These are phyloP conservation scores for Candida sojae DNA, from an alignment of 1,139 yeast genomes.

Conservation along the genomic window DNA sequence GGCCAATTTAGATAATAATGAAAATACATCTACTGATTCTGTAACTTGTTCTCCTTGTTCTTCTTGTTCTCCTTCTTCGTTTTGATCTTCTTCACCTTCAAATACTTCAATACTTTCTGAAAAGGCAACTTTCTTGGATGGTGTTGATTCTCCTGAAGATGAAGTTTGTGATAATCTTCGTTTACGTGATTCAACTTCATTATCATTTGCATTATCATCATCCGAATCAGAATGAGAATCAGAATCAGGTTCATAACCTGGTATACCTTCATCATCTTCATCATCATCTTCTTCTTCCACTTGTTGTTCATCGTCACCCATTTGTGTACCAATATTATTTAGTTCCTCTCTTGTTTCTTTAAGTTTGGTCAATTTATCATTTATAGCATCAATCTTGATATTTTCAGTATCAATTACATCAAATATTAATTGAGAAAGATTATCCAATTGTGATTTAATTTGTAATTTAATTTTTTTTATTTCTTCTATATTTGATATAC, in stretches of 20 bases:
- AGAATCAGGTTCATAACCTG: slow-evolving; percentile 26
- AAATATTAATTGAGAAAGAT: slow-evolving; percentile 39
- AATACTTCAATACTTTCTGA: slow-evolving; percentile 48
- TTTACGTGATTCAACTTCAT: slow-evolving; percentile 25
- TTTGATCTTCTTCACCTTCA: slow-evolving; percentile 42
- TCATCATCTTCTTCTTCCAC: slow-evolving; percentile 20
- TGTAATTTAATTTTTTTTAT: slow-evolving; percentile 41
- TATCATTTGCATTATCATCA: slow-evolving; percentile 20
- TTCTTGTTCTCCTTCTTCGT: slow-evolving; percentile 13
- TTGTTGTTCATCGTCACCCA: slow-evolving; percentile 30
- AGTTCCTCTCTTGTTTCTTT: slow-evolving; percentile 47
- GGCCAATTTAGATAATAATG: slow-evolving; percentile 36
- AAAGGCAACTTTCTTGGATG: slow-evolving; percentile 45
- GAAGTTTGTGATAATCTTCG: slow-evolving; percentile 21
- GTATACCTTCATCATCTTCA: slow-evolving; percentile 14
- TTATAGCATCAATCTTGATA: slow-evolving; percentile 39
- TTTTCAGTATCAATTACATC: slow-evolving; percentile 50
- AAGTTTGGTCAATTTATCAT: slow-evolving; percentile 37
- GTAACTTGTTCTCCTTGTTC: slow-evolving; percentile 8
- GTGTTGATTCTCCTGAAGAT: slow-evolving; percentile 30
- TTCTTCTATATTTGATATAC: slow-evolving; percentile 37
- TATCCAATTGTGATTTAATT: slow-evolving; percentile 43
- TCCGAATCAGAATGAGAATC: too few species aligned
- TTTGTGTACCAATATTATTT: slow-evolving; percentile 22
- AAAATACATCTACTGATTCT: slow-evolving; percentile 28